Evolutionary conservation across 164 flowering plant species (phyloP), one percentile per base, ranked within the genome.

Genomic region (Berberis vulgaris): DNA sequence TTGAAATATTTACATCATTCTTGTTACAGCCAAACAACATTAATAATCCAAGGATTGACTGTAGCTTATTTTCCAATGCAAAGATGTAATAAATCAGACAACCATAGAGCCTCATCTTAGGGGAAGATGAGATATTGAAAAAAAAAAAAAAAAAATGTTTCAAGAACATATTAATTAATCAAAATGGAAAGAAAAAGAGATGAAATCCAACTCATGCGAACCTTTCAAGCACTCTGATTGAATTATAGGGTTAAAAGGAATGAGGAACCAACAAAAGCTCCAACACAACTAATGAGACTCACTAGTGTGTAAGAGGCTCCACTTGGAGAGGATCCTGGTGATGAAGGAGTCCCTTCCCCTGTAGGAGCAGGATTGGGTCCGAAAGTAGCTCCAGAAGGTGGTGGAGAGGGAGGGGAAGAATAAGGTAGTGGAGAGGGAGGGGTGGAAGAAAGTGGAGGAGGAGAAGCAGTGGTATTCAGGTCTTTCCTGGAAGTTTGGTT

Each of bases 291-390:
- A 2, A 72, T 41, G 6, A 71, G 62, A 41, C 72, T 65, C 61
- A 70, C 45, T 46, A 62, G 52, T 49, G 49, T 8, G 0, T 82
- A 69, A 12, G 87, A 67, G 55, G 86, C 83, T 2, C 73, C 83
- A 65, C 46, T 84, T 59, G 75, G 68, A 7, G 76, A 63, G 0
- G 83, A 67, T 55, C 40, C 41, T 1, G 85, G 78, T 40, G 79
- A n/a, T 12, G 86, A n/a, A 26, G 86, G 81, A 41, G 83, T 67
- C 2, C 49, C 67, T 54, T 71, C 77, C 8, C 73, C 75, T 12
- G 67, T 45, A 1, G 91, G 86, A 4, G 94, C 71, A 10, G 81
- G 80, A 49, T 85, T 43, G 9, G 89, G 84, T 57, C 60, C 53
- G 12, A 39, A 60, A 10, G 38, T 52, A 4, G 66, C 13, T 10